phyloP scores from a whole-genome alignment of 2,329 filamentous ascomycete species.

The Ilyonectria destructans region DNA sequence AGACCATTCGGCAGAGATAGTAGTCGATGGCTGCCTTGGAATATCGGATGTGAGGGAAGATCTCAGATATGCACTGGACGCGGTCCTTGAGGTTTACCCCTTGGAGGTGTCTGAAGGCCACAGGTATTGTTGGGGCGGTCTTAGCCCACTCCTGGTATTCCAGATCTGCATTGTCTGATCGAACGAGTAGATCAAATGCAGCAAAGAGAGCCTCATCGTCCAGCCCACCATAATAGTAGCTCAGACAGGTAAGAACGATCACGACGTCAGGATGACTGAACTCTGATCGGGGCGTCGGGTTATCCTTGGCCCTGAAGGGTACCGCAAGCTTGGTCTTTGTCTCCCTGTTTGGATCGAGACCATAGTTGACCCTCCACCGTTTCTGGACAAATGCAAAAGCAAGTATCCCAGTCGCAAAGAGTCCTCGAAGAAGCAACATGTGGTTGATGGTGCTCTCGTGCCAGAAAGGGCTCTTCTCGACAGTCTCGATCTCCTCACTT shows the following conservation, averaged over 20 bases:
- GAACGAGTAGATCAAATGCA: slow-evolving; percentile 63
- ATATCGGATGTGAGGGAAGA: slow-evolving; percentile 70
- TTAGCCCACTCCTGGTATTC: slow-evolving; percentile 69
- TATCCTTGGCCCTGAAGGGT: slow-evolving; percentile 74
- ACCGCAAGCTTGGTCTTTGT: slow-evolving; percentile 68
- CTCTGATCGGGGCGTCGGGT: slow-evolving; percentile 69
- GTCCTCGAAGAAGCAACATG: slow-evolving; percentile 68
- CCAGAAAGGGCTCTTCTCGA: slow-evolving; percentile 60
- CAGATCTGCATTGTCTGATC: slow-evolving; percentile 66
- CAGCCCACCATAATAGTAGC: slow-evolving; percentile 73
- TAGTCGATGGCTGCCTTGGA: slow-evolving; percentile 74
- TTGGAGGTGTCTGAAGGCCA: slow-evolving; percentile 58
- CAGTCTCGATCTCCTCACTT: slow-evolving; percentile 48
- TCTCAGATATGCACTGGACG: slow-evolving; percentile 59
- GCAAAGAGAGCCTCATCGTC: slow-evolving; percentile 64
- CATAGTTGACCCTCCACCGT: slow-evolving; percentile 78
- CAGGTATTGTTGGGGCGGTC: slow-evolving; percentile 53
- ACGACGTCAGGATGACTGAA: slow-evolving; percentile 76
- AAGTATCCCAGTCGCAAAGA: slow-evolving; percentile 71
- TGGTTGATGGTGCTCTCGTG: slow-evolving; percentile 49
- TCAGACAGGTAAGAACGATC: slow-evolving; percentile 70
- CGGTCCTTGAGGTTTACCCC: slow-evolving; percentile 74
- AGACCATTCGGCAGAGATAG: slow-evolving; percentile 72
- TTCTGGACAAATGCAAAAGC: slow-evolving; percentile 70
- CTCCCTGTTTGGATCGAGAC: slow-evolving; percentile 62